A percentile compares a stretch with the other conserved stretches of the same genome.
These are phyloP conservation scores for Herpetospermum pedunculosum DNA, from an alignment of 306 rosid species.

Conservation along the genomic window DNA sequence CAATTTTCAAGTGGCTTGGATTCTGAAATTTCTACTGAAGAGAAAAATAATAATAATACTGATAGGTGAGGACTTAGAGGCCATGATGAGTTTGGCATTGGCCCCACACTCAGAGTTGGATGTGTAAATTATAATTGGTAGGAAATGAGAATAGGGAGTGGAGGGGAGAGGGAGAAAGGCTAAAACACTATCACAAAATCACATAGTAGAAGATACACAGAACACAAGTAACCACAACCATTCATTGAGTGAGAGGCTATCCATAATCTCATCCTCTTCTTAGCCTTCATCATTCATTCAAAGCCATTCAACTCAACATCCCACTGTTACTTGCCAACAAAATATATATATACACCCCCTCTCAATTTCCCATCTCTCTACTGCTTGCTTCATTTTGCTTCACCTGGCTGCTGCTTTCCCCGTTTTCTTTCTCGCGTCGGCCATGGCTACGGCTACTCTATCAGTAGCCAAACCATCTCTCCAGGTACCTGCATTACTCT, in stretches of 20 bases:
- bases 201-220: not conserved
- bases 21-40: no score
- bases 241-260: slow-evolving; percentile 37
- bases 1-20: not conserved
- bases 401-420: not conserved
- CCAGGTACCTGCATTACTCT: slow-evolving; percentile 37
- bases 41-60: no score
- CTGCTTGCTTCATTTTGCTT: not conserved
- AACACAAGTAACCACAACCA: slow-evolving; percentile 18
- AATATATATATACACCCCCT: not conserved
- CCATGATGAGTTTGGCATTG: not conserved
- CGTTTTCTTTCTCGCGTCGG: not conserved
- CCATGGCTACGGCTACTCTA: slow-evolving; percentile 92
- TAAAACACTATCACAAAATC: not conserved
- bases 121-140: not conserved
- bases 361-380: not conserved
- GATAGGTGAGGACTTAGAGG: not conserved
- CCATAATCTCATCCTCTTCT: slow-evolving; percentile 57
- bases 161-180: not conserved
- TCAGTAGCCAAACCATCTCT: slow-evolving; percentile 84
- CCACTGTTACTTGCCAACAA: not conserved
- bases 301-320: slow-evolving; percentile 11
- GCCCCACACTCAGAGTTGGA: not conserved
- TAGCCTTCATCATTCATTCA: slow-evolving; percentile 23
- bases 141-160: slow-evolving; percentile 5